Base-by-base conservation (phyloP, 1,139 yeast genomes). In the Wickerhamomyces sp. region DNA sequence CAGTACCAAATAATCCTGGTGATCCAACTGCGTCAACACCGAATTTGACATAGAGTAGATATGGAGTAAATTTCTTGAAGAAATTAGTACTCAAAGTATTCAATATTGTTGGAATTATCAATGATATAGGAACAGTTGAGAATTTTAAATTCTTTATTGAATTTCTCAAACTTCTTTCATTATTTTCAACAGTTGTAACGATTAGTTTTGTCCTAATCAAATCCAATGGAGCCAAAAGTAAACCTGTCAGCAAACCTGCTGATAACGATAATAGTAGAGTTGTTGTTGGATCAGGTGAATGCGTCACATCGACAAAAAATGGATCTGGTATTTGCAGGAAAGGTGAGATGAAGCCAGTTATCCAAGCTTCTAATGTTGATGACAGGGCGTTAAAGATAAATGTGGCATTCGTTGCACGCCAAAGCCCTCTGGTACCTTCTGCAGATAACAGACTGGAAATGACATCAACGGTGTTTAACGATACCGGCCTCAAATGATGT, bases 311-410 rank as follows among this genome's bases (percentile, higher is more conserved):
- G 44, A 87, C 78, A 56, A 86, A 83, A 45, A 81, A 78, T 1
- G 96, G 96, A 54, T 88, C 96, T 0, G 96, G 95, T n/a, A 87
- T 75, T 13, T 86, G 84, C 38, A 86, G 62, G 35, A 85, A 66
- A 4, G 95, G 91, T 6, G 95, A 79, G 13, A 87, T 58, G 48
- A 89, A 77, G 6, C 96, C 96, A 0, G 94, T 81, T 29, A 87
- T 68, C 96, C 97, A 89, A 1, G 96, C 88, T 52, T 86, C 94
- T 33, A 88, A 65, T 1, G 95, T 84, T 38, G 79, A 77, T 2
- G 83, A 75, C 28, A 88, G 65, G 0, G 95, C 83, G 39, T 75
- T 82, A 54, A 83, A 72, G 23, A 91, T 68, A 54, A 88, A 89
- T 1, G 95, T 71, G 1, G 96, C 86, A 56, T 91, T 88, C 29